Evolutionary conservation across 164 flowering plant genomes (phyloP).

Genomic region (Magnolia sinica): DNA sequence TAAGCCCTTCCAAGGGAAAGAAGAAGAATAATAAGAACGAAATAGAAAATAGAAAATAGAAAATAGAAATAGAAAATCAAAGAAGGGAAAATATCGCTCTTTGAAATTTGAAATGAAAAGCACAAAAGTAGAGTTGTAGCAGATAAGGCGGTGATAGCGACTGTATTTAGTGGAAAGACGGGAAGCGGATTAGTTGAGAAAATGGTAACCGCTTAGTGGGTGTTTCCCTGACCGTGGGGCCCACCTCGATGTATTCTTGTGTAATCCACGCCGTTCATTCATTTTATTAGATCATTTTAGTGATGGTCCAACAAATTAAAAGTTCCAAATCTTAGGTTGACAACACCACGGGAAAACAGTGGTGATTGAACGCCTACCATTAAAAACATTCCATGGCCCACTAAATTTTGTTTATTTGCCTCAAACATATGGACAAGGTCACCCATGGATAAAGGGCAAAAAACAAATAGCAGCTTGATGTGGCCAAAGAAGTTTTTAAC

Average conservation of each 20-base stretch:
- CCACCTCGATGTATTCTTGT: too few species aligned
- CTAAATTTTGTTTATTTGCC: not conserved
- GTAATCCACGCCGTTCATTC: too few species aligned
- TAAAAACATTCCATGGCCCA: not conserved
- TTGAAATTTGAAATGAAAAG: not conserved
- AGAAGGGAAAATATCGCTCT: not conserved
- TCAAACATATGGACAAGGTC: too few species aligned
- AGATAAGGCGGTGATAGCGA: not conserved
- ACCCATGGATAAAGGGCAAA: not conserved
- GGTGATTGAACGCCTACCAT: not conserved
- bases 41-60: not conserved
- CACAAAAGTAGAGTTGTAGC: not conserved
- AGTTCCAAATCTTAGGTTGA: too few species aligned
- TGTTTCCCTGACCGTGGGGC: too few species aligned
- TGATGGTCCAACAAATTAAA: too few species aligned
- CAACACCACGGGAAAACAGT: too few species aligned
- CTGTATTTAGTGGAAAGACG: not conserved
- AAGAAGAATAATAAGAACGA: not conserved
- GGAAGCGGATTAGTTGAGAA: not conserved
- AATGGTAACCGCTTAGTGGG: too few species aligned
- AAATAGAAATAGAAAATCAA: not conserved
- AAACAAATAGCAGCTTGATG: not conserved
- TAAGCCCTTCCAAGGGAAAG: slow-evolving; percentile 18
- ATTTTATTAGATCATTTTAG: too few species aligned
- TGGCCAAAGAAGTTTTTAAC: too few species aligned